Evolutionary conservation across 202 grass and related monocot genomes (phyloP).

Genomic region (Dendrocalamus latiflorus): DNA sequence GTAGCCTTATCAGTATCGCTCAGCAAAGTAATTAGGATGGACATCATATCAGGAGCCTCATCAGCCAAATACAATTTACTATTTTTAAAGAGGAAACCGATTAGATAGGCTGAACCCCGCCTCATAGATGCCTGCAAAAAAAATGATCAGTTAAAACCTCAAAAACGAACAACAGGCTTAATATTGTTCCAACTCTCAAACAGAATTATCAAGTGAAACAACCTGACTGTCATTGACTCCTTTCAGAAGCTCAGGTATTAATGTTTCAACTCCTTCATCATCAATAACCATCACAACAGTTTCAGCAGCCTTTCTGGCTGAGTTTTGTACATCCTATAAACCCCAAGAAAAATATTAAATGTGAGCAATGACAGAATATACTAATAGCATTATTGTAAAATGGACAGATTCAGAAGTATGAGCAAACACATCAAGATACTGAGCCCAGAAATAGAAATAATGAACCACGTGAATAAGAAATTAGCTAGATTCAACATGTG

Average conservation of each 20-base stretch:
- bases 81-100: conserved; percentile 94
- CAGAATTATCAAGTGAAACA: conserved; percentile 21
- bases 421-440: neutral
- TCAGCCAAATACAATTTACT: conserved; percentile 91
- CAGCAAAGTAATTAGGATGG: conserved; percentile 74
- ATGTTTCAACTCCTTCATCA: conserved; percentile 73
- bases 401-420: neutral
- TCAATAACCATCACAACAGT: conserved; percentile 92
- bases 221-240: conserved; percentile 87
- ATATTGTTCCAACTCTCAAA: neutral
- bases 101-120: conserved; percentile 75
- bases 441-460: conserved; percentile 4
- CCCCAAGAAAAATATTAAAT: neutral
- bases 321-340: conserved; percentile 75
- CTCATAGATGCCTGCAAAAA: conserved; percentile 74
- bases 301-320: conserved; percentile 88
- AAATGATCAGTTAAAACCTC: conserved; percentile 1
- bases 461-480: conserved; percentile 4
- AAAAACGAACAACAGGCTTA: neutral
- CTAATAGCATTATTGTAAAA: neutral
- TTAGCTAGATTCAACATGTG: neutral
- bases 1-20: conserved; percentile 85
- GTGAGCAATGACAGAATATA: neutral
- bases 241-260: conserved; percentile 85
- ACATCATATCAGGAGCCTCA: conserved; percentile 82